Evolutionary conservation across 2,329 filamentous ascomycete species (phyloP).

Genomic region (Exophiala calicioides): DNA sequence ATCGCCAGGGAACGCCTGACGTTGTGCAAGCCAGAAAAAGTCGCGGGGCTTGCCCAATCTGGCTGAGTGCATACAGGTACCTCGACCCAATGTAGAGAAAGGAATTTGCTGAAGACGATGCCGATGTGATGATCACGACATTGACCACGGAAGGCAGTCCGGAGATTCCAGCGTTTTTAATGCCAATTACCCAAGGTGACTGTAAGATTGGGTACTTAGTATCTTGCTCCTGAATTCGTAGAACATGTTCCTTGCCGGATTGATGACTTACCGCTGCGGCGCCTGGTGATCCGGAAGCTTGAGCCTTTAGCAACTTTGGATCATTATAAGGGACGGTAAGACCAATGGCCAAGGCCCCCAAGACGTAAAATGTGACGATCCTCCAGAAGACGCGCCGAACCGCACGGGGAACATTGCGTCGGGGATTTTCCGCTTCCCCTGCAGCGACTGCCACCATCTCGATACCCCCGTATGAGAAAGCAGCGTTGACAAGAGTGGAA

Average conservation of each 20-base stretch:
- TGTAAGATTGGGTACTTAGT: too few species aligned
- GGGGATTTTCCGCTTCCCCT: slow-evolving; percentile 49
- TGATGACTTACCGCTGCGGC: slow-evolving; percentile 64
- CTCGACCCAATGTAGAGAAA: too few species aligned
- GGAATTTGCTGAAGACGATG: background rate
- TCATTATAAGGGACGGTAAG: slow-evolving; percentile 72
- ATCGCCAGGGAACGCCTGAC: too few species aligned
- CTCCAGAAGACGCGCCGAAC: slow-evolving; percentile 48
- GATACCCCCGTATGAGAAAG: slow-evolving; percentile 47
- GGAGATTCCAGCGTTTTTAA: background rate
- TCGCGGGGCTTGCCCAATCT: too few species aligned
- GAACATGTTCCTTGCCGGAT: too few species aligned
- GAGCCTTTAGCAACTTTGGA: slow-evolving; percentile 45
- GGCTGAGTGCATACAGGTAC: too few species aligned
- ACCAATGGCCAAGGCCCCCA: slow-evolving; percentile 71
- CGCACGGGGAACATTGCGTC: slow-evolving; percentile 41
- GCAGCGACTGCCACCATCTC: slow-evolving; percentile 51
- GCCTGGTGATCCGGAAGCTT: slow-evolving; percentile 53
- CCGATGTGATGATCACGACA: background rate
- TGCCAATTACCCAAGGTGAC: slow-evolving; percentile 56
- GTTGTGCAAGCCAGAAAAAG: too few species aligned
- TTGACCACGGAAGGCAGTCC: background rate
- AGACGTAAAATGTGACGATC: slow-evolving; percentile 73
- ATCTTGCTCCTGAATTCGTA: too few species aligned
- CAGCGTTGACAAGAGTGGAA: slow-evolving; percentile 49